A percentile compares a stretch with the other conserved stretches of the same genome.
Evolutionary conservation across 345 rosid species (phyloP).

Genomic region (Sisymbrium irio): DNA sequence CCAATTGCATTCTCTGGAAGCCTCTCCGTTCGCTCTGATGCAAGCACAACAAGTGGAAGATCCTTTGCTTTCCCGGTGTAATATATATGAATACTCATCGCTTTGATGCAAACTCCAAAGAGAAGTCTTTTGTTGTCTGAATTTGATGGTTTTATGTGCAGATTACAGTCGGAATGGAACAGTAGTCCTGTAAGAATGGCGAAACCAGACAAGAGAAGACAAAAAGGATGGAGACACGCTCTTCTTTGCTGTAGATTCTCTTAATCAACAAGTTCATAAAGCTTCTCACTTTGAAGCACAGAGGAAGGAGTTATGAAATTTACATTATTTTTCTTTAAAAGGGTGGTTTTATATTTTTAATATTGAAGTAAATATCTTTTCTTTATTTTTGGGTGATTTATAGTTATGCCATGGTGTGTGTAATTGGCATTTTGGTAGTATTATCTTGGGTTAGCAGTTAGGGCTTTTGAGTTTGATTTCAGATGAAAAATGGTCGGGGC

Average conservation of each 20-base stretch:
- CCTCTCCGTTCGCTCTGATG: constrained; percentile 77
- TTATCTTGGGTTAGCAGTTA: constrained; percentile 8
- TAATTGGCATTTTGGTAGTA: constrained; percentile 34
- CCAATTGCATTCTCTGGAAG: constrained; percentile 64
- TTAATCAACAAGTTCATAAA: constrained; percentile 33
- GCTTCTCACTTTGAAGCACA: constrained; percentile 36
- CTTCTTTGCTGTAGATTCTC: constrained; percentile 87
- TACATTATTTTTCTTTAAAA: background rate
- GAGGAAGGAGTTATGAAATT: constrained; percentile 20
- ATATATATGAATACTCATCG: background rate
- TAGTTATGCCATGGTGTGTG: constrained; percentile 24
- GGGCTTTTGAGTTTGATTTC: constrained; percentile 25
- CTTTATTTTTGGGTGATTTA: constrained; percentile 5
- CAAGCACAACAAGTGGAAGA: constrained; percentile 89
- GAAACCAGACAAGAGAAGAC: constrained; percentile 65
- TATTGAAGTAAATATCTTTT: constrained; percentile 26
- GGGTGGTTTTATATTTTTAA: background rate
- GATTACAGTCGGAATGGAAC: constrained; percentile 91
- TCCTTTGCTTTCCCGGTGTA: constrained; percentile 94
- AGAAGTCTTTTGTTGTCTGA: background rate
- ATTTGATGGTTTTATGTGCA: constrained; percentile 27
- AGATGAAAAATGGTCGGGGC: constrained; percentile 10
- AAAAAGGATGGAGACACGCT: constrained; percentile 56
- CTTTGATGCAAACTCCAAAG: background rate
- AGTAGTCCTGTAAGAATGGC: constrained; percentile 91